A percentile compares a stretch with the other conserved stretches of the same genome.
Conservation (phyloP, 2,329 filamentous ascomycete species). For the Furcasterigmium furcatum region DNA sequence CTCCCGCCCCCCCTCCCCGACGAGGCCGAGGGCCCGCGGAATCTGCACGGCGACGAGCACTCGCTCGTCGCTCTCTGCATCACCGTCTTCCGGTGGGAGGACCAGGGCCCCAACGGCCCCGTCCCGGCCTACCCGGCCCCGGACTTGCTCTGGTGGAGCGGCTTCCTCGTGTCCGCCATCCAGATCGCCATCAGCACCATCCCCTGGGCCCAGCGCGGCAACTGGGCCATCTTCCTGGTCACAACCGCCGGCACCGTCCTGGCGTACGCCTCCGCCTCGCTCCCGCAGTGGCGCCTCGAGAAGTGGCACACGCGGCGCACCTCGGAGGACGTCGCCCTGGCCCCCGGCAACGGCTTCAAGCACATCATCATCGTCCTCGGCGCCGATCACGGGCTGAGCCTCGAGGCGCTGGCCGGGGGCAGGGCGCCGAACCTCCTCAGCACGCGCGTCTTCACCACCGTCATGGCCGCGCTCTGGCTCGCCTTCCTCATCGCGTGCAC, state of each 20-base stretch:
- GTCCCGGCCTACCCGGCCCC: constrained; percentile 9
- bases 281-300: constrained; percentile 39
- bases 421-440: constrained; percentile 9
- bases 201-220: constrained; percentile 22
- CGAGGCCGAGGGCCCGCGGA: constrained; percentile 2
- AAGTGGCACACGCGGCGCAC: constrained; percentile 34
- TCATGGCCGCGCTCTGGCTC: constrained; percentile 31
- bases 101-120: no score
- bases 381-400: constrained; percentile 26
- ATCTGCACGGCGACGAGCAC: not conserved
- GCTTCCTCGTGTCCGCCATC: constrained; percentile 17
- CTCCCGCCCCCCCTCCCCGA: constrained; percentile 8
- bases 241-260: constrained; percentile 32
- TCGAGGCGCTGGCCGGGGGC: constrained; percentile 38
- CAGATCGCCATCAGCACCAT: constrained; percentile 31
- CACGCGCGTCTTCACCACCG: constrained; percentile 16
- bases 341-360: constrained; percentile 34
- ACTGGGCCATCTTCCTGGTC: constrained; percentile 37
- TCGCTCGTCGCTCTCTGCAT: constrained; percentile 15
- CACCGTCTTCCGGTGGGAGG: constrained; percentile 16
- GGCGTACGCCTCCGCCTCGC: constrained; percentile 19
- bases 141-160: constrained; percentile 21
- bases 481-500: constrained; percentile 34
- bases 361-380: constrained; percentile 35
- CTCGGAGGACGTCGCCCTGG: constrained; percentile 28